These are phyloP conservation scores for Hypoxylon lienhwacheense DNA, from an alignment of 495 filamentous ascomycete species.

Conservation along the genomic window DNA sequence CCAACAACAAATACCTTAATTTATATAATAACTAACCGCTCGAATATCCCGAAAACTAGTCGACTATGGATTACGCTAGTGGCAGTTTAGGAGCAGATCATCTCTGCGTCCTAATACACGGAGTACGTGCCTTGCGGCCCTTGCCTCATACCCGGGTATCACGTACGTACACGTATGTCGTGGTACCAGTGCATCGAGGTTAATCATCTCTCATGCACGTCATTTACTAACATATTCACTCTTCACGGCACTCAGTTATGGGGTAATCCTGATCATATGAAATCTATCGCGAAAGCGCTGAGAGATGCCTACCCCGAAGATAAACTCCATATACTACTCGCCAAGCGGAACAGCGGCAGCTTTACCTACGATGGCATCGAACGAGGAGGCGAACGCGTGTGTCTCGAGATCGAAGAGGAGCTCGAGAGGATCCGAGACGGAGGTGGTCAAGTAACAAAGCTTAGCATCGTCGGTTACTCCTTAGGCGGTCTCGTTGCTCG, in stretches of 20 bases:
- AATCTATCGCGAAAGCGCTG: conserved; percentile 67
- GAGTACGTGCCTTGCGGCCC: conserved; percentile 56
- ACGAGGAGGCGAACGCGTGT: conserved; percentile 83
- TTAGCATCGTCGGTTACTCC: conserved; percentile 88
- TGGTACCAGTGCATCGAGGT: too few relatives aligned
- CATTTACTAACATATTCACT: conserved; percentile 30
- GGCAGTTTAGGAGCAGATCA: conserved; percentile 58
- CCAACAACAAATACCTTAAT: neutral
- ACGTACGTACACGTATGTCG: too few relatives aligned
- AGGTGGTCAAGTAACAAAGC: conserved; percentile 73
- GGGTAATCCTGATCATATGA: conserved; percentile 87
- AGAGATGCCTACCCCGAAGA: conserved; percentile 65
- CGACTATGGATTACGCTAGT: conserved; percentile 43
- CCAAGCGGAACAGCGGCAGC: conserved; percentile 76
- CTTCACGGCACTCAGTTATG: conserved; percentile 62
- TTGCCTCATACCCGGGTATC: conserved; percentile 3
- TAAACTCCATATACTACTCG: conserved; percentile 69
- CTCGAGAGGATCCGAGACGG: conserved; percentile 62
- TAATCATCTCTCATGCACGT: too few relatives aligned
- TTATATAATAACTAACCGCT: neutral
- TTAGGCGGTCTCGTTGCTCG: conserved; percentile 84
- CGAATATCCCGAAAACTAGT: neutral
- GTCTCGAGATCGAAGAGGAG: conserved; percentile 82
- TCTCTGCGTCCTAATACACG: conserved; percentile 93
- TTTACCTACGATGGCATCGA: conserved; percentile 97